These are phyloP conservation scores for Mycena venus DNA, from an alignment of 768 basidiomycete genomes.

Conservation along the genomic window DNA sequence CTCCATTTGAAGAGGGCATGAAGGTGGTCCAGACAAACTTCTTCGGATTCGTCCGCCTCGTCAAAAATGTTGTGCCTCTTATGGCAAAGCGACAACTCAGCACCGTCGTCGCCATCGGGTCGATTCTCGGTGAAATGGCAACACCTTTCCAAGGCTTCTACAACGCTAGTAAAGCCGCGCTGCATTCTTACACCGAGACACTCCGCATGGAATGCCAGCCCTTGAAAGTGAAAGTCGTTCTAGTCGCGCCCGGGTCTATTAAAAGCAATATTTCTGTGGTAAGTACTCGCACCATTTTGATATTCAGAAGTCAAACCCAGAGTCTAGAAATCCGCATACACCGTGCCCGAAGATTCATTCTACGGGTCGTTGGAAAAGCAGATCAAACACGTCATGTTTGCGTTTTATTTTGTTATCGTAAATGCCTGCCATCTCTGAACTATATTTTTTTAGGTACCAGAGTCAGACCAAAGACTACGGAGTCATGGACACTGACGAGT, in stretches of 20 bases:
- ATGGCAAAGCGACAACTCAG: constrained; percentile 46
- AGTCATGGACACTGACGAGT: constrained; percentile 25
- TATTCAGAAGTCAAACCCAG: not conserved
- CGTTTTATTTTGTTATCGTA: not conserved
- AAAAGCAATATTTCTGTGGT: constrained; percentile 31
- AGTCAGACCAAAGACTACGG: constrained; percentile 25
- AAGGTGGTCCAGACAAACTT: constrained; percentile 44
- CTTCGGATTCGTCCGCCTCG: constrained; percentile 42
- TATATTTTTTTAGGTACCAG: constrained; percentile 9
- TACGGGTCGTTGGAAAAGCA: constrained; percentile 21
- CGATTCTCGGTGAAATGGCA: constrained; percentile 42
- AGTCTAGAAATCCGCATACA: constrained; percentile 22
- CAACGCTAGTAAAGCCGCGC: constrained; percentile 46
- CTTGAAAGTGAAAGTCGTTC: constrained; percentile 45
- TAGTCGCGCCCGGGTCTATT: constrained; percentile 44
- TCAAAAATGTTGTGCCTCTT: constrained; percentile 43
- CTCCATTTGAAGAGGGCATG: constrained; percentile 37
- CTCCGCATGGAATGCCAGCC: constrained; percentile 47
- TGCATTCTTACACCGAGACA: constrained; percentile 44
- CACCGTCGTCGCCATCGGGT: constrained; percentile 47
- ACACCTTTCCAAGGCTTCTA: constrained; percentile 49
- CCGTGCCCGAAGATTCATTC: constrained; percentile 20
- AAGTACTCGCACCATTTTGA: not conserved
- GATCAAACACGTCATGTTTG: constrained; percentile 22
- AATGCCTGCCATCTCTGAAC: not conserved